phyloP scores from a whole-genome alignment of 2,329 filamentous ascomycete species.

The Claviceps quebecensis region DNA sequence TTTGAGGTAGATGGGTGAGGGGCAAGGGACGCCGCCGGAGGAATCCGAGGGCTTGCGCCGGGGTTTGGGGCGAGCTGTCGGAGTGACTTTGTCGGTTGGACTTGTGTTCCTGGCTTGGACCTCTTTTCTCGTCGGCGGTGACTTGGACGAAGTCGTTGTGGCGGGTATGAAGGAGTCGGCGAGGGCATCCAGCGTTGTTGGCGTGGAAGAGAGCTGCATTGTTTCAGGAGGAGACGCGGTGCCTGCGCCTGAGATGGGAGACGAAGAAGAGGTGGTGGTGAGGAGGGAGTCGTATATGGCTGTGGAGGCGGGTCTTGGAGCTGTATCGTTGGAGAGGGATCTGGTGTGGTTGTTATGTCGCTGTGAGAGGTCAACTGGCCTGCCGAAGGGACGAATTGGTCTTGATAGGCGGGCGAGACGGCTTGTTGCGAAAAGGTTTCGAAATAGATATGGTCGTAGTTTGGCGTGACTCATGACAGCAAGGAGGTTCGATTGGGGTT shows the following conservation, averaged over 20 bases:
- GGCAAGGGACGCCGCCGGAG: conserved; percentile 47
- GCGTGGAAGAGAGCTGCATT: not conserved
- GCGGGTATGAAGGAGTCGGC: not conserved
- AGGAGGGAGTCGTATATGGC: not conserved
- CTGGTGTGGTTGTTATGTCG: not conserved
- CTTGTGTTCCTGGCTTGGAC: not conserved
- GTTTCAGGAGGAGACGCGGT: not conserved
- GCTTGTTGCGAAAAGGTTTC: not conserved
- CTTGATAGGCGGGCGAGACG: not conserved
- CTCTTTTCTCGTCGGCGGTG: not conserved
- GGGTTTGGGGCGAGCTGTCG: not conserved
- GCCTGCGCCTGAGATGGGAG: not conserved
- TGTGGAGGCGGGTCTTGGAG: not conserved
- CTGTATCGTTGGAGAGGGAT: not conserved
- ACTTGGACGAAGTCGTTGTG: not conserved
- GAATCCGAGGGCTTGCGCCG: conserved; percentile 17
- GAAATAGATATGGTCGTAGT: not conserved
- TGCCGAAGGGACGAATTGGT: not conserved
- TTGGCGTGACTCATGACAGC: not conserved
- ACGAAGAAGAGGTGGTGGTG: not conserved
- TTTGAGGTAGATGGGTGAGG: conserved; percentile 46
- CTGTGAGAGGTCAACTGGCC: not conserved
- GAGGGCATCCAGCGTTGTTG: not conserved
- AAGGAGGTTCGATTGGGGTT: not conserved
- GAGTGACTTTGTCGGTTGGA: not conserved